Evolutionary conservation across 1,139 yeast species (phyloP).

Genomic region (Arxiozyma heterogenica): DNA sequence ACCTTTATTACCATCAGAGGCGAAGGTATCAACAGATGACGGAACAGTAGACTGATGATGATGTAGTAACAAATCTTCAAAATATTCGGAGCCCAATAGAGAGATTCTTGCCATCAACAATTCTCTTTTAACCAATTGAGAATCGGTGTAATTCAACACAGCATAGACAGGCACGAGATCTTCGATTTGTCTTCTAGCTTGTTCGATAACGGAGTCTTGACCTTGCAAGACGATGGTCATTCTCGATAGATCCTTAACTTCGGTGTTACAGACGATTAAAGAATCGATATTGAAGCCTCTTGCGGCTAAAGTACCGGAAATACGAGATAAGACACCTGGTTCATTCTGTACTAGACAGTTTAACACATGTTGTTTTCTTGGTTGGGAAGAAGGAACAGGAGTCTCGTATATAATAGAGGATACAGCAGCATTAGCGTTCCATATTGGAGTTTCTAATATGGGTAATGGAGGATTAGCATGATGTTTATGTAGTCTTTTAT

Average conservation of each 20-base stretch:
- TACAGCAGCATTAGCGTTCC: slow-evolving; percentile 95
- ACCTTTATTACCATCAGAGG: not conserved
- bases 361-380: slow-evolving; percentile 75
- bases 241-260: slow-evolving; percentile 87
- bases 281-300: slow-evolving; percentile 98
- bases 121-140: slow-evolving; percentile 87
- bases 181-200: slow-evolving; percentile 97
- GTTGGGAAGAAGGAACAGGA: slow-evolving; percentile 60
- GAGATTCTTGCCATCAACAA: slow-evolving; percentile 85
- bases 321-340: slow-evolving; percentile 92
- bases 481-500: slow-evolving; percentile 81
- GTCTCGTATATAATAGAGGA: slow-evolving; percentile 92
- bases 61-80: slow-evolving; percentile 85
- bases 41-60: slow-evolving; percentile 43
- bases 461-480: slow-evolving; percentile 87
- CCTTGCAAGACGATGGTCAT: slow-evolving; percentile 95
- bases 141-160: slow-evolving; percentile 83
- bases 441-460: slow-evolving; percentile 85
- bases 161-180: slow-evolving; percentile 98
- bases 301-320: slow-evolving; percentile 93
- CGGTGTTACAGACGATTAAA: slow-evolving; percentile 91
- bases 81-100: slow-evolving; percentile 91
- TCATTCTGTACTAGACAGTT: slow-evolving; percentile 97
- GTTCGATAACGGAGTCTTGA: slow-evolving; percentile 93
- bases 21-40: slow-evolving; percentile 8